Base-by-base conservation (phyloP, 1,284 basidiomycete genomes). In the Tilletia caries region DNA sequence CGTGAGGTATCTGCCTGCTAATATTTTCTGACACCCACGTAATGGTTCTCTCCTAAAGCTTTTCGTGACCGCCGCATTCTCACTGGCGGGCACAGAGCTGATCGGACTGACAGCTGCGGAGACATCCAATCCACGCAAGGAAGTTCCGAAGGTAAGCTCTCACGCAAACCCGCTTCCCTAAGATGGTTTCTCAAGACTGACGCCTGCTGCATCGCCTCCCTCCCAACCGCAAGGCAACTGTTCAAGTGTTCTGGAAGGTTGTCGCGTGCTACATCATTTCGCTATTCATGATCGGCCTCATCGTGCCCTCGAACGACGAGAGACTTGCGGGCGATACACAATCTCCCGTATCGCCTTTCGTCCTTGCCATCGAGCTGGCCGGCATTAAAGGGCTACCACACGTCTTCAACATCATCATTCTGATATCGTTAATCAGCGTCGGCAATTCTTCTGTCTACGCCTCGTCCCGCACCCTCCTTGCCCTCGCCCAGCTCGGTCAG, bases 91-190 rank as follows among this genome's bases (percentile, higher is more conserved):
- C 48, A 41, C 37, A 41, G 37, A 41, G 15, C 37, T 41, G 88
- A 64, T 91, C 87, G 90, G 90, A 89, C 72, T 88, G 85, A 73
- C 89, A 85, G 80, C 87, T 85, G 75, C 91, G 88, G 70, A 91
- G 86, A 86, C 86, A 1, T 80, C 82, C 69, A 85, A 86, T 78
- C 85, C 86, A 8, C 79, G 58, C 32, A 62, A 62, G 18, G 58
- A 62, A 20, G 32, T 62, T 34, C 58, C 58, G 32, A 62, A 62
- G 52, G 52, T 58, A 6, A 27, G 48, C 23, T n/a, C n/a, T n/a
- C n/a, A n/a, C n/a, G n/a, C n/a, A n/a, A n/a, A n/a, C n/a, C n/a
- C n/a, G n/a, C 48, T 52, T 12, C n/a, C 13, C 12, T 15, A 52
- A 8, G 23, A 12, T 12, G 10, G 23, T 52, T 6, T 12, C 48